Base-by-base conservation (phyloP, 768 basidiomycete species). In the Coprinopsis cinerea region DNA sequence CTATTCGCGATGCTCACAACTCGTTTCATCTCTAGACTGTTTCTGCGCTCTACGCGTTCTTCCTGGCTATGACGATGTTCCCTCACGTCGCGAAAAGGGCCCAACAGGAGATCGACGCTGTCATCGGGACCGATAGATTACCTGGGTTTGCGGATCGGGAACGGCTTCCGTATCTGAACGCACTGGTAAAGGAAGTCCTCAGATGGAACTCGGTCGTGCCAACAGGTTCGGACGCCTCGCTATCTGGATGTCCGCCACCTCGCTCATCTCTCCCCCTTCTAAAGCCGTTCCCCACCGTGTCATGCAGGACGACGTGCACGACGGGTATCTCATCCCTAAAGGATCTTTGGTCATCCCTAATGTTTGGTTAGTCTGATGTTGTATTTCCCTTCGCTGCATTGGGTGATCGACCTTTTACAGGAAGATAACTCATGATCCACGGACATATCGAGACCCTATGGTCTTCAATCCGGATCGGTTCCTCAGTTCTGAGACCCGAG, bases 401-500 rank as follows among this genome's bases (percentile, higher is more conserved):
- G 28, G 24, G 13, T 34, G 57, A 41, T 55, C 50, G 32, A 25
- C 28, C 25, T 28, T 22, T 18, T 18, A 30, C 47, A 69, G 79
- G 77, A 70, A 71, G 57, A 68, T 83, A 36, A 66, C 74, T 4
- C 79, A 79, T 55, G 81, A 85, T 57, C 69, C 77, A 26, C 65
- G 67, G 52, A 70, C 64, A 23, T 85, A 85, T 60, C 57, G 67
- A 28, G 67, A 79, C 37, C 82, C 83, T 2, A 66, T 74, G 51
- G 58, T 61, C 45, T 85, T 85, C 60, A 74, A 73, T 39, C 83
- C 83, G 18, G 79, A 79, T 45, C 77, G 83, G 25, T 85, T 78
- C 63, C 66, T 85, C 26, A 64, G 69, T 59, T 65, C 63, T 17
- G 71, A 67, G 52, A 67, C 61, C 45, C 65, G 63, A 42, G 54